Conservation (phyloP, 176 grass and related monocot genomes). For the Aegilops sharonensis region DNA sequence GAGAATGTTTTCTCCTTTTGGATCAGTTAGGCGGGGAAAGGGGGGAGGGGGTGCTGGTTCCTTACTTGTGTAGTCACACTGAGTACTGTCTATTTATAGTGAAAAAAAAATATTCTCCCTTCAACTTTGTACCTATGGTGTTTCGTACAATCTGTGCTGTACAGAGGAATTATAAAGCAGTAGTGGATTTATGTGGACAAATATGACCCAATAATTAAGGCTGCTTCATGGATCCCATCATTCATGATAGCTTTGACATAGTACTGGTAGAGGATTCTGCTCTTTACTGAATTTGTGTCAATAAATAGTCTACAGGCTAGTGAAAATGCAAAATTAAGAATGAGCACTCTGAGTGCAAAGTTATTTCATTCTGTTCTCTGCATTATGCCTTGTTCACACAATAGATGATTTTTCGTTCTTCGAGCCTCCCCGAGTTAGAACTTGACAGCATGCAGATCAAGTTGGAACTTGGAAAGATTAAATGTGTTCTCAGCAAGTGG, state of each 20-base stretch:
- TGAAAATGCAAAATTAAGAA: slow-evolving; percentile 13
- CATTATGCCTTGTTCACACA: not conserved
- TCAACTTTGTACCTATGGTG: not conserved
- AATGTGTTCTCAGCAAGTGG: too few relatives aligned
- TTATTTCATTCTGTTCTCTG: slow-evolving; percentile 19
- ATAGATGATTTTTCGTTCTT: not conserved
- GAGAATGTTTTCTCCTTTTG: slow-evolving; percentile 4
- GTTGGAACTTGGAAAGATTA: not conserved
- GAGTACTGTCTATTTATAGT: slow-evolving; percentile 25
- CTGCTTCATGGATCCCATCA: not conserved
- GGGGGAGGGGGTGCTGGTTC: not conserved
- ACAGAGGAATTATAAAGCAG: not conserved
- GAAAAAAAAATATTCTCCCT: not conserved
- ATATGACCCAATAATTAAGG: slow-evolving; percentile 8
- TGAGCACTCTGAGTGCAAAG: not conserved
- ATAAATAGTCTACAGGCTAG: slow-evolving; percentile 9
- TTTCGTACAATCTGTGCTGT: not conserved
- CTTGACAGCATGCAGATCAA: not conserved
- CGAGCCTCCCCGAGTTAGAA: not conserved
- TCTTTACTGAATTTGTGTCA: not conserved
- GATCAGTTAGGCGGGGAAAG: not conserved
- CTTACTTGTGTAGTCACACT: not conserved
- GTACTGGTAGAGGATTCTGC: slow-evolving; percentile 10
- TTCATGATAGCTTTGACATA: slow-evolving; percentile 21
- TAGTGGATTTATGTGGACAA: slow-evolving; percentile 3